A percentile compares a stretch with the other conserved stretches of the same genome.
These are phyloP conservation scores for Picea mariana DNA, from an alignment of 83 land plant genomes.

Conservation along the genomic window DNA sequence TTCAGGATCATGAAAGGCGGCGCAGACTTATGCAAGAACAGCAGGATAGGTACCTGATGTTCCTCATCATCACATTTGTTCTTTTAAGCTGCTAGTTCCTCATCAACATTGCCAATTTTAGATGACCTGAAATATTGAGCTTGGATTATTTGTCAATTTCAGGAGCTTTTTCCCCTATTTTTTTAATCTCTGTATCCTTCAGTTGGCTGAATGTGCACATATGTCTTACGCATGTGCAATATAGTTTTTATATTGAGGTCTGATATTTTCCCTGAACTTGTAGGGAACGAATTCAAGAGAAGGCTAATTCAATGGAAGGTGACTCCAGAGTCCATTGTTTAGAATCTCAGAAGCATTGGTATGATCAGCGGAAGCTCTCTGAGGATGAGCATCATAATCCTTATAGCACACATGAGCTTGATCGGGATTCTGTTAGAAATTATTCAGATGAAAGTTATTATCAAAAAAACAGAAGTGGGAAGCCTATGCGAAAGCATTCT, in stretches of 20 bases:
- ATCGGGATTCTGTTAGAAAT: slow-evolving; percentile 17
- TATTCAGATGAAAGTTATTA: slow-evolving; percentile 10
- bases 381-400: not conserved
- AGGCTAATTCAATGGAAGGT: slow-evolving; percentile 8
- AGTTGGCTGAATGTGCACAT: not conserved
- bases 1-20: slow-evolving; percentile 25
- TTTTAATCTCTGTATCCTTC: not conserved
- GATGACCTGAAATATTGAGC: not conserved
- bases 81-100: not conserved
- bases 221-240: not conserved
- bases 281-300: slow-evolving; percentile 14
- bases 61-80: not conserved
- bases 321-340: slow-evolving; percentile 14
- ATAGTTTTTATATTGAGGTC: not conserved
- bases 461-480: slow-evolving; percentile 9
- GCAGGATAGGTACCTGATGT: slow-evolving; percentile 20
- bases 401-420: slow-evolving; percentile 1
- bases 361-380: slow-evolving; percentile 8
- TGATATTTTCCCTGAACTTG: not conserved
- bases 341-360: not conserved
- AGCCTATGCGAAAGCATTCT: slow-evolving; percentile 1
- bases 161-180: not conserved
- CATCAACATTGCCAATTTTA: not conserved
- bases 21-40: slow-evolving; percentile 22
- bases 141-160: not conserved